Base-by-base conservation (phyloP, 2,329 filamentous ascomycete genomes). In the Colletotrichum sp. region DNA sequence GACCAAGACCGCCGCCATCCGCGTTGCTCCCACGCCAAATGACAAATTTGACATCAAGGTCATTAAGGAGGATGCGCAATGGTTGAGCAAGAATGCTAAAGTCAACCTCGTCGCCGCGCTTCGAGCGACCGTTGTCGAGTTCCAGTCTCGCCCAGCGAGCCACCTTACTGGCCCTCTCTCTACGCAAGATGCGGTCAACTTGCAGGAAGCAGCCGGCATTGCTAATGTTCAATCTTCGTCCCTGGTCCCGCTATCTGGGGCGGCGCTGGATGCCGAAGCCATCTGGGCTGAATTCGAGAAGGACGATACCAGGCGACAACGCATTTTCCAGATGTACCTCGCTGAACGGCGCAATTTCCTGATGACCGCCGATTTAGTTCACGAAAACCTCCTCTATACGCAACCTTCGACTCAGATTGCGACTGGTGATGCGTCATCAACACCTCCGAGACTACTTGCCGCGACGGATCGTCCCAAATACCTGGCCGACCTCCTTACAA, bases 61-160 rank as follows among this genome's bases (percentile, higher is more conserved):
- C 79, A 91, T 98, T 81, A 98, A 98, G 84, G 90, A 91, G 61
- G 96, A 98, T 85, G 90, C 95, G 38, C 82, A 93, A 77, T 98
- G 96, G 95, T 86, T 99, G 75, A 96, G 95, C 83, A 91, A 93
- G 78, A 91, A 93, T 79, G 91, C 92, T 65, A 88, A 90, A 58
- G 91, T 98, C 76, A 95, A 97, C 82, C 92, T 98, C 82, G 87
- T 97, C 57, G 91, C 93, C 15, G 95, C 96, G 31, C 87, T 99
- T 79, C 91, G 97, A 73, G 88, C 98, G 57, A 93, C 93, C 4
- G 86, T 97, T 8, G 85, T 97, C 59, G 97, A 98, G 87, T 94
- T 93, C 87, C 96, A 98, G 84, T 90, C 90, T 76, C 91, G 95
- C 43, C 87, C 95, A n/a, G 88, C 91, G n/a, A 88, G 88, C 59